Conservation (phyloP, 805 yeast genomes). For the Starmerella potacharoeniae region DNA sequence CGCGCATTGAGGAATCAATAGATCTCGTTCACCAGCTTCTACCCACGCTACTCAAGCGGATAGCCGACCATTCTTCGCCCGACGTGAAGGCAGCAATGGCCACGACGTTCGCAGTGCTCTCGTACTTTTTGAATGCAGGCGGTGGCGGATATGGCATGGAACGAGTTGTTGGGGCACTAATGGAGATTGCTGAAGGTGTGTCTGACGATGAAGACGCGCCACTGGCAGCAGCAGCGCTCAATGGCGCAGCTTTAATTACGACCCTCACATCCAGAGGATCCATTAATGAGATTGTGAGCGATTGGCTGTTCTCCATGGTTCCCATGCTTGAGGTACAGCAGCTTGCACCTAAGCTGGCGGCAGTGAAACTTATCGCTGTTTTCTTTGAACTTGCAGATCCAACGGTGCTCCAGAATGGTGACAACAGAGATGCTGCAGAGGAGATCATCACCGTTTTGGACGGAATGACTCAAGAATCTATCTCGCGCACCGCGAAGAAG, state of each 20-base stretch:
- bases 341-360: slow-evolving; percentile 42
- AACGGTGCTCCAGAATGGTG: slow-evolving; percentile 24
- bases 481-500: slow-evolving; percentile 49
- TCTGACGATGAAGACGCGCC: slow-evolving; percentile 14
- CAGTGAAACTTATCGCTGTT: slow-evolving; percentile 45
- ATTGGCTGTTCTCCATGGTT: slow-evolving; percentile 24
- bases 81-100: slow-evolving; percentile 21
- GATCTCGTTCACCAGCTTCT: slow-evolving; percentile 15
- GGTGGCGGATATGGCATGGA: slow-evolving; percentile 29
- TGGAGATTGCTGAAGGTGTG: slow-evolving; percentile 25
- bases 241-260: slow-evolving; percentile 25
- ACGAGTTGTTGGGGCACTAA: slow-evolving; percentile 18
- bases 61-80: not conserved
- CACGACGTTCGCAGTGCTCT: slow-evolving; percentile 25
- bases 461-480: slow-evolving; percentile 38
- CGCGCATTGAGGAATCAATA: slow-evolving; percentile 15
- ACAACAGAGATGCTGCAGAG: slow-evolving; percentile 26
- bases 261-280: slow-evolving; percentile 22
- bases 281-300: slow-evolving; percentile 25
- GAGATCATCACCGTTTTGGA: slow-evolving; percentile 33
- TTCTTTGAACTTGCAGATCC: slow-evolving; percentile 39
- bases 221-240: slow-evolving; percentile 23
- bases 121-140: slow-evolving; percentile 26
- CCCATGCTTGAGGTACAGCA: slow-evolving; percentile 30
- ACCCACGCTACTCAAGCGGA: slow-evolving; percentile 13